phyloP scores from a whole-genome alignment of 257 asterid species.

The Dorcoceras hygrometricum region DNA sequence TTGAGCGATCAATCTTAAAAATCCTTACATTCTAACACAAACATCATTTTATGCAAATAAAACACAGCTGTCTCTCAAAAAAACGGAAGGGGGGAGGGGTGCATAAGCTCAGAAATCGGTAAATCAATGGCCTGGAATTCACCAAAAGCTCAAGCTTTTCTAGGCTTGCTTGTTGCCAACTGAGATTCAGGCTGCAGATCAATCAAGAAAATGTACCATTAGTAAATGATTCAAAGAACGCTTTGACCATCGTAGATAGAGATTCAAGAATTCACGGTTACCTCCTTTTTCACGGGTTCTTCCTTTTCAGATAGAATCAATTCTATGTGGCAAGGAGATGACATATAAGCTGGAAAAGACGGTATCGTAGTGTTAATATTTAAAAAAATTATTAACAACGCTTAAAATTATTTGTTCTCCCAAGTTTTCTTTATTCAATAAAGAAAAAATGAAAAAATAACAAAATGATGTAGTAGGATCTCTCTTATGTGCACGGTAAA shows the following conservation, averaged over 20 bases:
- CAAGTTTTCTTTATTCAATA: not conserved
- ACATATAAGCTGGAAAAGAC: conserved; percentile 64
- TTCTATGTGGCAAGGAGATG: conserved; percentile 89
- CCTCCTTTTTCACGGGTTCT: conserved; percentile 84
- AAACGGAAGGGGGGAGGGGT: not conserved
- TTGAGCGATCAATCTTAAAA: no score
- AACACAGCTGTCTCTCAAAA: not conserved
- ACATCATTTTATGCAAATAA: not conserved
- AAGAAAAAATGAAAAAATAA: not conserved
- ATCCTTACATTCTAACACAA: not conserved
- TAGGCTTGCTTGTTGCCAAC: conserved; percentile 50
- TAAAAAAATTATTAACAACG: no score
- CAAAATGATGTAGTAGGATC: conserved; percentile 39
- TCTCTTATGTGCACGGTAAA: conserved; percentile 67
- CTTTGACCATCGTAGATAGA: not conserved
- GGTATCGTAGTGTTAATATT: conserved; percentile 2
- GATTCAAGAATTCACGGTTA: conserved; percentile 6
- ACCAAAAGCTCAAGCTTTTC: conserved; percentile 43
- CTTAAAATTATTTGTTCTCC: not conserved
- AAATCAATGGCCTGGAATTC: not conserved
- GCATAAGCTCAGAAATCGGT: not conserved
- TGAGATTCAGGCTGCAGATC: conserved; percentile 56
- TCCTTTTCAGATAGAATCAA: conserved; percentile 65
- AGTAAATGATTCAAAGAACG: not conserved
- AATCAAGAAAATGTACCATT: not conserved